Percentiles rank a stretch among this genome's conserved stretches.
Conservation (phyloP, 495 filamentous ascomycete genomes). For the Talaromyces nanjingensis region DNA sequence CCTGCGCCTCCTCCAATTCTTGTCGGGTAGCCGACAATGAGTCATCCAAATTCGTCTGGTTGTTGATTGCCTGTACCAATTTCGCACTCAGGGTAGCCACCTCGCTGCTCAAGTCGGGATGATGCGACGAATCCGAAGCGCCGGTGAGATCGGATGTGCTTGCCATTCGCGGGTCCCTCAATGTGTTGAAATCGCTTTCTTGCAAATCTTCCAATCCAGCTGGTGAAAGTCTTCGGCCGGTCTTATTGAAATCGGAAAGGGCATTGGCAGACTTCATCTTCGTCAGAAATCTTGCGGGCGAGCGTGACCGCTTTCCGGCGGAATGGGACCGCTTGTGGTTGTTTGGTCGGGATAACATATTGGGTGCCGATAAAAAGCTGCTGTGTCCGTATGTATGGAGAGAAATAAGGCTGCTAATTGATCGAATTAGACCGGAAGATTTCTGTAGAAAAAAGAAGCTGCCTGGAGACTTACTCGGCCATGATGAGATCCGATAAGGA, state of each 20-base stretch:
- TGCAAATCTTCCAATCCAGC: constrained; percentile 23
- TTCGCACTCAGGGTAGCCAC: constrained; percentile 90
- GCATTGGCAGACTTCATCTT: constrained; percentile 41
- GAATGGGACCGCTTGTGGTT: constrained; percentile 37
- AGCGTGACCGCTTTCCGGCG: constrained; percentile 31
- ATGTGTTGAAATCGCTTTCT: constrained; percentile 41
- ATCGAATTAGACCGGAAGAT: neutral
- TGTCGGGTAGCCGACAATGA: constrained; percentile 72
- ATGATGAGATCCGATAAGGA: constrained; percentile 17
- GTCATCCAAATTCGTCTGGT: constrained; percentile 90
- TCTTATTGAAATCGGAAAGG: constrained; percentile 24
- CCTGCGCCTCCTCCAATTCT: constrained; percentile 70
- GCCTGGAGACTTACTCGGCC: constrained; percentile 36
- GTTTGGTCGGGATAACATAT: constrained; percentile 36
- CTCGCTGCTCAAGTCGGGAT: constrained; percentile 79
- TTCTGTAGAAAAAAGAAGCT: neutral
- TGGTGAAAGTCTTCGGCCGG: constrained; percentile 15
- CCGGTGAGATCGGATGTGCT: constrained; percentile 28
- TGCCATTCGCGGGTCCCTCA: constrained; percentile 42
- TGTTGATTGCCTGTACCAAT: constrained; percentile 93
- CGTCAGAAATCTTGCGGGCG: constrained; percentile 32
- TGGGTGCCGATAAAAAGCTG: constrained; percentile 34
- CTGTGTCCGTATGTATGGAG: constrained; percentile 35
- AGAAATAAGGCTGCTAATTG: constrained; percentile 31
- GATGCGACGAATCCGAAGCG: constrained; percentile 39